Conservation (phyloP, 2,329 filamentous ascomycete genomes). For the Eutypa lata region DNA sequence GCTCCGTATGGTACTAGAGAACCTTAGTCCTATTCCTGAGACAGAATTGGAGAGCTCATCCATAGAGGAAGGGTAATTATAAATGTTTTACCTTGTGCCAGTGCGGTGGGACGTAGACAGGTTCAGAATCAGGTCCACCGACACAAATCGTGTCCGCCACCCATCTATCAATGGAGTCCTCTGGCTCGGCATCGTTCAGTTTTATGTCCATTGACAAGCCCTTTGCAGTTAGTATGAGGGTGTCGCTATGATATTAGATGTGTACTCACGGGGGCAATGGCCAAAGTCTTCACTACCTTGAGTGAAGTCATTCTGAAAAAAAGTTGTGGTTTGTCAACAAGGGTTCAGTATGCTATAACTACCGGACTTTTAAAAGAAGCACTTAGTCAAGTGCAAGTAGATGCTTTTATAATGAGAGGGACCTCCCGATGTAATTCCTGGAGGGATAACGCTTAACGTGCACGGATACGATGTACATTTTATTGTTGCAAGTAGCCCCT, state of each 20-base stretch:
- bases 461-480: too few species aligned
- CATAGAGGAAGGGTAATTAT: background rate
- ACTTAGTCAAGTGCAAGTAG: too few species aligned
- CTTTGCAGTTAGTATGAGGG: background rate
- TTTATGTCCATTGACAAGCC: background rate
- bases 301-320: background rate
- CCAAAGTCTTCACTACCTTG: background rate
- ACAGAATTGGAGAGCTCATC: background rate
- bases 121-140: background rate
- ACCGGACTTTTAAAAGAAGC: too few species aligned
- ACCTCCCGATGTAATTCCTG: too few species aligned
- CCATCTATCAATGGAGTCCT: background rate
- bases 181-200: background rate
- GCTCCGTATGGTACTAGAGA: slow-evolving; percentile 1
- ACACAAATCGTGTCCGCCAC: background rate
- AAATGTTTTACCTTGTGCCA: background rate
- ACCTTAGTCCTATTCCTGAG: background rate
- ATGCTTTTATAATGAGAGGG: too few species aligned
- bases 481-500: too few species aligned
- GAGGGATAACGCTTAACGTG: too few species aligned
- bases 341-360: too few species aligned
- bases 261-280: background rate
- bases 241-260: background rate
- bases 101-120: background rate
- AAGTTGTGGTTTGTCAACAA: too few species aligned